Base-by-base conservation (phyloP, 176 grass and related monocot genomes). In the Aegilops bicornis region DNA sequence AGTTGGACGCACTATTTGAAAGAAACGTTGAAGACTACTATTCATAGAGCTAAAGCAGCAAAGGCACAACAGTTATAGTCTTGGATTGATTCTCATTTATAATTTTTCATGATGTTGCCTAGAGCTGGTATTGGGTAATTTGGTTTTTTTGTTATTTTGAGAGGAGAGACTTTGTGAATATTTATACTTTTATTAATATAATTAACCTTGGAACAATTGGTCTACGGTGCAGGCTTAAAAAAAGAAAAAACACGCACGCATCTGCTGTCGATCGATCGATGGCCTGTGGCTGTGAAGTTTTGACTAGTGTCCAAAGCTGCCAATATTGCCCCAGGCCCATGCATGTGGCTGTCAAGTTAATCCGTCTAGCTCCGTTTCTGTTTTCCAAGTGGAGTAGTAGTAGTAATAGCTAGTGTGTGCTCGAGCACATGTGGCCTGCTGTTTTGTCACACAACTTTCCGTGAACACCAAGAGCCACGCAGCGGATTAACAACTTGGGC, bases 231-330 rank as follows among this genome's bases (percentile, higher is more conserved):
- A 40, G 9, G 39, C 8, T 39, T 39, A 10, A 8, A 40, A 40
- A 40, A 40, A 9, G 30, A 31, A 31, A 31, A 33, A 33, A 17
- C 29, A 69, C 14, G 81, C 32, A 10, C 39, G 43, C 35, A 40
- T 43, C 37, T 25, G n/a, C 35, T 40, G 33, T 30, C 25, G 12
- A 82, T 31, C 20, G 42, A 40, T 35, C 4, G 30, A 69, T 84
- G 33, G 19, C 60, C 45, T 69, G 83, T 75, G 23, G 23, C 72
- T 27, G 23, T 58, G 74, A 85, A 22, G 62, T 79, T 79, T 85
- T 86, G 83, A 69, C 83, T 76, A 23, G 63, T 69, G 47, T 69
- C 45, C 63, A 86, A 58, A 13, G 47, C 63, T 14, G 47, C 84
- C 84, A 86, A 85, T 78, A 45, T 47, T 20, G 65, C 56, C 14